phyloP scores from a whole-genome alignment of 306 rosid genomes.

The Inga laurina region DNA sequence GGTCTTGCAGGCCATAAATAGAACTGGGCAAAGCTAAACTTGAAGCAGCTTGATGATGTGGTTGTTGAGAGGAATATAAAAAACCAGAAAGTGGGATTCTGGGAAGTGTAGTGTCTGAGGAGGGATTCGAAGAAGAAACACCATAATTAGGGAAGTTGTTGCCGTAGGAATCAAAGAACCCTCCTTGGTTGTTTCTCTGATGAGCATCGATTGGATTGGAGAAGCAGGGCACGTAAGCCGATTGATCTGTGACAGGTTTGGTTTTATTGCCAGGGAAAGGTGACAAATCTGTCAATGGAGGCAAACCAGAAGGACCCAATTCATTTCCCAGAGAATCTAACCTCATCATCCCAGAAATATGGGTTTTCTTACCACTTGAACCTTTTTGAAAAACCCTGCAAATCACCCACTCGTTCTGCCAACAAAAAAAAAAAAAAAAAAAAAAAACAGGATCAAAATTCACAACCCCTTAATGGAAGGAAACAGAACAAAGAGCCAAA shows the following conservation, averaged over 20 bases:
- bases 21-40: constrained; percentile 45
- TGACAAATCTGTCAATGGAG: constrained; percentile 72
- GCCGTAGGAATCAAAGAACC: constrained; percentile 48
- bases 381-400: constrained; percentile 87
- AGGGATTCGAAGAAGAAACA: constrained; percentile 44
- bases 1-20: constrained; percentile 50
- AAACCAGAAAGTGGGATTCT: constrained; percentile 44
- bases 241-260: constrained; percentile 39
- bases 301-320: constrained; percentile 52
- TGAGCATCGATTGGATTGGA: constrained; percentile 73
- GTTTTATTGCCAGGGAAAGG: constrained; percentile 41
- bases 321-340: constrained; percentile 48
- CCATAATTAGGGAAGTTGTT: constrained; percentile 41
- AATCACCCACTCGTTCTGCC: constrained; percentile 96
- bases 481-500: background rate
- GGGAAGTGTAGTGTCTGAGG: constrained; percentile 35
- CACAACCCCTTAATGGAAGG: background rate
- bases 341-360: constrained; percentile 59
- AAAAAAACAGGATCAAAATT: background rate
- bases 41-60: constrained; percentile 15
- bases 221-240: constrained; percentile 99
- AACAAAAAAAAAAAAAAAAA: background rate
- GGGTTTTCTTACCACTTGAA: constrained; percentile 74
- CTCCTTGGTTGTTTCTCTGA: constrained; percentile 57
- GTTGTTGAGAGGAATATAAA: constrained; percentile 37